A percentile compares a stretch with the other conserved stretches of the same genome.
phyloP scores from a whole-genome alignment of 2,329 filamentous ascomycete genomes.

The Beauveria caledonica region DNA sequence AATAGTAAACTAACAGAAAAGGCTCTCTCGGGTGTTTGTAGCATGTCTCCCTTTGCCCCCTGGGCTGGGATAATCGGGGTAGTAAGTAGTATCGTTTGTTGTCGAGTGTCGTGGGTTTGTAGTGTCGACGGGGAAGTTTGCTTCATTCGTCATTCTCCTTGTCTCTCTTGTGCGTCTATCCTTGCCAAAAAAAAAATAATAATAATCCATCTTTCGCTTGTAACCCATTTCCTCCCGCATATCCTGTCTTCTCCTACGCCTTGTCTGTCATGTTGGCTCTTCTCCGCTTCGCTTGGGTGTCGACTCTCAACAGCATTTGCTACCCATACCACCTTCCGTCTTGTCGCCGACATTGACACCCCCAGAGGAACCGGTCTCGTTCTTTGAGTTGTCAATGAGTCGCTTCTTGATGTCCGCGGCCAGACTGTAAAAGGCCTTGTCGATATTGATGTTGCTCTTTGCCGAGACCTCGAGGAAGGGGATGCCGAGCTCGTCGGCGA shows the following conservation, averaged over 20 bases:
- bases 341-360: slow-evolving; percentile 64
- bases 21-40: slow-evolving; percentile 7
- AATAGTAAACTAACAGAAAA: slow-evolving; percentile 10
- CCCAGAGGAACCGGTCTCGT: slow-evolving; percentile 50
- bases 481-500: slow-evolving; percentile 93
- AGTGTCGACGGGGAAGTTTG: background rate
- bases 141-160: slow-evolving; percentile 6
- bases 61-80: background rate
- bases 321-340: slow-evolving; percentile 44
- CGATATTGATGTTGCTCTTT: slow-evolving; percentile 99
- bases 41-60: background rate
- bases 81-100: slow-evolving; percentile 5
- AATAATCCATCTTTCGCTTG: slow-evolving; percentile 12
- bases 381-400: slow-evolving; percentile 84
- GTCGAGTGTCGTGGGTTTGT: background rate
- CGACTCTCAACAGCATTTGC: slow-evolving; percentile 66
- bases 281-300: background rate
- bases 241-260: background rate
- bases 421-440: slow-evolving; percentile 94
- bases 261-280: background rate
- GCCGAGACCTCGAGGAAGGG: slow-evolving; percentile 98
- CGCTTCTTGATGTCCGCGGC: slow-evolving; percentile 97
- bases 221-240: background rate
- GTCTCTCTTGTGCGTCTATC: background rate
- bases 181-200: slow-evolving; percentile 7